Conservation (phyloP, 164 flowering plant genomes). For the Piper longum region DNA sequence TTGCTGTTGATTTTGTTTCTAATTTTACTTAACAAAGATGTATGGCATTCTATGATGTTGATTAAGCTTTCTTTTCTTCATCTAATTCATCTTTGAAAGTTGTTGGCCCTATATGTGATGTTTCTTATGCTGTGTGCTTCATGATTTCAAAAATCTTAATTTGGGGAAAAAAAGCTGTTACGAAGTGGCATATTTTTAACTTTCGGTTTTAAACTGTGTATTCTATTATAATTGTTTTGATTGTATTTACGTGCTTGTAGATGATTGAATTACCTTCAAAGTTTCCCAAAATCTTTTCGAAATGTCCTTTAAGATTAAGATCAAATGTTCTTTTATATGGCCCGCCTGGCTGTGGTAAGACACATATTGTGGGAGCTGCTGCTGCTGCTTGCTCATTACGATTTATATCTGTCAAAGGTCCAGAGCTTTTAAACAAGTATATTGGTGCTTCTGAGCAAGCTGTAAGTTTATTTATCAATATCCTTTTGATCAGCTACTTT, state of each 20-base stretch:
- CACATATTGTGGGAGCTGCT: conserved; percentile 95
- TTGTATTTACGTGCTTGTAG: conserved; percentile 20
- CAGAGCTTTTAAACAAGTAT: conserved; percentile 88
- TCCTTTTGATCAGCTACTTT: neutral
- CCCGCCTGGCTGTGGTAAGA: conserved; percentile 99
- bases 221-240: too few species aligned
- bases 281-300: conserved; percentile 63
- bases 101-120: too few species aligned
- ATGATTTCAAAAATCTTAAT: too few species aligned
- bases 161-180: neutral
- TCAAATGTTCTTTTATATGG: conserved; percentile 93
- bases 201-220: neutral
- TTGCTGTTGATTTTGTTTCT: too few species aligned
- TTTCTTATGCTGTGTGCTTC: too few species aligned
- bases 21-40: too few species aligned
- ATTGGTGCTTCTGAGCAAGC: conserved; percentile 99
- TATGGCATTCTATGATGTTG: too few species aligned
- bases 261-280: conserved; percentile 91
- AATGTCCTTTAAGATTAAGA: conserved; percentile 75
- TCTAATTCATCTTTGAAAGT: too few species aligned
- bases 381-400: conserved; percentile 92
- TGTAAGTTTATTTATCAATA: conserved; percentile 30
- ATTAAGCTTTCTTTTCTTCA: too few species aligned
- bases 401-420: conserved; percentile 93
- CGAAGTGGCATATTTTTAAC: neutral